These are phyloP conservation scores for Amphicarpaea edgeworthii DNA, from an alignment of 306 rosid genomes.

Conservation along the genomic window DNA sequence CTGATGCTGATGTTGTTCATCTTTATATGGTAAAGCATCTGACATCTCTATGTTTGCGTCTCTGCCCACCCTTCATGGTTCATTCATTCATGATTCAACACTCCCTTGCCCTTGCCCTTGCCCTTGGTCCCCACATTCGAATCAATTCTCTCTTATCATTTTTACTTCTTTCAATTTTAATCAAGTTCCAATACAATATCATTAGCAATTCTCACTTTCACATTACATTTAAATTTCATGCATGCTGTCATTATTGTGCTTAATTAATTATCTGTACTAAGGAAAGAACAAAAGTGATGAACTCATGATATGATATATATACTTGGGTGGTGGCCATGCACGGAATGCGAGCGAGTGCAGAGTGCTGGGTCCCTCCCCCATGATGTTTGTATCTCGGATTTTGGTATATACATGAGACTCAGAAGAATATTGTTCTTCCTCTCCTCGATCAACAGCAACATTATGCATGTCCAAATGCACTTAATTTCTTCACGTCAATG, in stretches of 20 bases:
- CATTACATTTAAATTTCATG: neutral
- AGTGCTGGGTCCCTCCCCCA: neutral
- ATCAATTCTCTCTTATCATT: too few relatives aligned
- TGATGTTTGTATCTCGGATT: neutral
- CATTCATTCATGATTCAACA: too few relatives aligned
- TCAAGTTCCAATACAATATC: too few relatives aligned
- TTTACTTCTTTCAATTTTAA: too few relatives aligned
- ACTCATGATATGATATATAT: too few relatives aligned
- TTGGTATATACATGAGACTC: neutral
- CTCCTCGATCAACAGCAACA: neutral
- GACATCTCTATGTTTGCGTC: constrained; percentile 43
- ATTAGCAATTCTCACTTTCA: too few relatives aligned
- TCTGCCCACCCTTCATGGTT: too few relatives aligned
- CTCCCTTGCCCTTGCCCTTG: too few relatives aligned
- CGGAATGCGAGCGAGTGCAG: neutral
- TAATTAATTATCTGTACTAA: too few relatives aligned
- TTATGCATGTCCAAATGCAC: neutral
- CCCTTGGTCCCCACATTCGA: neutral
- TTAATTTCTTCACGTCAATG: neutral
- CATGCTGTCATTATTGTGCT: neutral
- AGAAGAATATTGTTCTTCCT: neutral
- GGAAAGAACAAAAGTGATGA: too few relatives aligned
- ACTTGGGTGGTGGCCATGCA: neutral
- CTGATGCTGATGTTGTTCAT: constrained; percentile 57
- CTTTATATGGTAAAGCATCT: constrained; percentile 50